Percentiles rank a stretch among this genome's conserved stretches.
These are phyloP conservation scores for Rhynchosporium secalis DNA, from an alignment of 2,329 filamentous ascomycete genomes.

Conservation along the genomic window DNA sequence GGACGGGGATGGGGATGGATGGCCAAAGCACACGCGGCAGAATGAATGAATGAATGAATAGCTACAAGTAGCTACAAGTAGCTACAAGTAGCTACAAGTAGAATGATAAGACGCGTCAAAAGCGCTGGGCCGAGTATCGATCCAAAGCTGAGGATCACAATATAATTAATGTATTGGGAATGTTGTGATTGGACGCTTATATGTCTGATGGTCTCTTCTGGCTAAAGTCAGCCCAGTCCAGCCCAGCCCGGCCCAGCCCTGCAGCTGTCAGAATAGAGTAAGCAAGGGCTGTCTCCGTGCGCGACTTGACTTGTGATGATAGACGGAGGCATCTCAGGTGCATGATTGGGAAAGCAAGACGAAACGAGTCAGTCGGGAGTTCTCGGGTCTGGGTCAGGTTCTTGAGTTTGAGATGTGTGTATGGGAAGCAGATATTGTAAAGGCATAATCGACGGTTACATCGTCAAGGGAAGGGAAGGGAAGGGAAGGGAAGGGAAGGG, in stretches of 20 bases:
- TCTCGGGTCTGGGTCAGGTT: not conserved
- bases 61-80: not conserved
- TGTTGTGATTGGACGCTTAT: not conserved
- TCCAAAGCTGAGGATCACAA: too few relatives aligned
- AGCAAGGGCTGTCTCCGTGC: not conserved
- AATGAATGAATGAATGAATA: not conserved
- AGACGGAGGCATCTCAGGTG: too few relatives aligned
- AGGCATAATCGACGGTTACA: not conserved
- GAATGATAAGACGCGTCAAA: not conserved
- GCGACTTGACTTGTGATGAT: not conserved
- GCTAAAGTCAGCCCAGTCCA: not conserved
- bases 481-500: too few relatives aligned
- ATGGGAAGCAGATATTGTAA: not conserved
- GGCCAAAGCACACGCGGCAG: constrained; percentile 18
- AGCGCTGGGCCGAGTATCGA: not conserved
- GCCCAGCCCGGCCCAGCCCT: constrained; percentile 7
- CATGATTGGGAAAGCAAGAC: not conserved
- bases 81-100: not conserved
- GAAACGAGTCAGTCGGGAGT: constrained; percentile 7
- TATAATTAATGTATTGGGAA: too few relatives aligned
- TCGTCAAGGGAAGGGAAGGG: too few relatives aligned
- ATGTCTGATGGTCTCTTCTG: not conserved
- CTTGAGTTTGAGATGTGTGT: not conserved
- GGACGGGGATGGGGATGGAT: not conserved
- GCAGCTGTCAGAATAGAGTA: constrained; percentile 6